These are phyloP conservation scores for Lepraria neglecta DNA, from an alignment of 495 filamentous ascomycete genomes.

Conservation along the genomic window DNA sequence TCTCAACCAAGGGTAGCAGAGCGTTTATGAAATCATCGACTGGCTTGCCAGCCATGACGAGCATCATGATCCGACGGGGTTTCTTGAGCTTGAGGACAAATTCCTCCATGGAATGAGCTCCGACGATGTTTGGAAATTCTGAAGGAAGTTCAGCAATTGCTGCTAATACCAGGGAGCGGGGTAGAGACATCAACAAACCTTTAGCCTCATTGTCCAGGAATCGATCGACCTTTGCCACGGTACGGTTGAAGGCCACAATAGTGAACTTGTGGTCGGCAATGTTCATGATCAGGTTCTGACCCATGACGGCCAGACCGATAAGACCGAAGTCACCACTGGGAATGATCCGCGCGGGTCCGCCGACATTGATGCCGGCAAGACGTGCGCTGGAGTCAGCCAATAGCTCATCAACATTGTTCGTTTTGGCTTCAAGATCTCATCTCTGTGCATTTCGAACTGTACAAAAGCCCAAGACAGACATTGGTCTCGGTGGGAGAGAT, in stretches of 20 bases:
- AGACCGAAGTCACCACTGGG: conserved; percentile 87
- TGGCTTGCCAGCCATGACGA: conserved; percentile 95
- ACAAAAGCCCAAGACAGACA: background rate
- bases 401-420: conserved; percentile 35
- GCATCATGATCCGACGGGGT: conserved; percentile 91
- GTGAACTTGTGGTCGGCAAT: conserved; percentile 94
- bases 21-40: conserved; percentile 98
- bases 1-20: conserved; percentile 79
- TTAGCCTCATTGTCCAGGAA: conserved; percentile 93
- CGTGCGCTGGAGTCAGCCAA: conserved; percentile 71
- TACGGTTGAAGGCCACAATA: conserved; percentile 96
- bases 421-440: background rate
- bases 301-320: conserved; percentile 99
- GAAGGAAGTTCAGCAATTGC: background rate
- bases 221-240: conserved; percentile 90
- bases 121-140: conserved; percentile 69
- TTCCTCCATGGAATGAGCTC: conserved; percentile 89
- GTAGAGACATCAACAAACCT: conserved; percentile 45
- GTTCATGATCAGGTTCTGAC: conserved; percentile 97
- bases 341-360: conserved; percentile 51
- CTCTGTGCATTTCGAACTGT: background rate
- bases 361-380: conserved; percentile 77
- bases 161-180: conserved; percentile 38
- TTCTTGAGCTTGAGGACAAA: conserved; percentile 93
- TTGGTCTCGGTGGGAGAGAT: background rate